Evolutionary conservation across 2,329 filamentous ascomycete species (phyloP), one percentile per base, ranked within the genome.

Genomic region (Botrytis squamosa): DNA sequence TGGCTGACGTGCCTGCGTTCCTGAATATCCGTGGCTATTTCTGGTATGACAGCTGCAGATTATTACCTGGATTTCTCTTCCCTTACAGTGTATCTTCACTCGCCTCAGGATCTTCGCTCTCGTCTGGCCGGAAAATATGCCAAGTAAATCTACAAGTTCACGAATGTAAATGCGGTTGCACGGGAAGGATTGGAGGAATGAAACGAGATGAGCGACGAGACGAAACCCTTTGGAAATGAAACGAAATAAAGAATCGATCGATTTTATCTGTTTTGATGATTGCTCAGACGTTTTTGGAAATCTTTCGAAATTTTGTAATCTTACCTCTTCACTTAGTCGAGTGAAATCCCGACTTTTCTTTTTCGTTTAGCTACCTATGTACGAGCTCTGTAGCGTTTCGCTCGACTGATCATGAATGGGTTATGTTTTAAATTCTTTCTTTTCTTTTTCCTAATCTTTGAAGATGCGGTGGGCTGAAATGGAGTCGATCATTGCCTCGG

Each of bases 21-120:
- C 70, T 65, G 70, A 71, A 71, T 71, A 52, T 66, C 59, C 70
- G 44, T 65, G 70, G 60, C 70, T 71, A 65, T 71, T 71, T 71
- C 60, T 38, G 38, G 44, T 52, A 29, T 65, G 59, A 63, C 25
- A 42, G 44, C 18, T 71, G 59, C 69, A 55, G 60, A 71, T 44
- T 52, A 55, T n/a, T 55, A 52, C 46, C 36, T 66, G n/a, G 18
- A 33, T 44, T 57, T 20, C 12, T 40, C 38, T 42, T 29, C 22
- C 33, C 25, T 55, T n/a, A 20, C 44, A 49, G 33, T 36, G 29
- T 36, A 25, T 36, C 16, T 52, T 52, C 29, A 20, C 44, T 67
- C 44, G 33, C 44, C 64, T 67, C 14, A 18, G 38, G 64, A 55
- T 67, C 68, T 40, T 65, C 36, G 20, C 20, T 29, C 66, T 40